Evolutionary conservation across 2,329 filamentous ascomycete genomes (phyloP), one percentile per base, ranked within the genome.

Genomic region (Phyllosticta citriasiana): DNA sequence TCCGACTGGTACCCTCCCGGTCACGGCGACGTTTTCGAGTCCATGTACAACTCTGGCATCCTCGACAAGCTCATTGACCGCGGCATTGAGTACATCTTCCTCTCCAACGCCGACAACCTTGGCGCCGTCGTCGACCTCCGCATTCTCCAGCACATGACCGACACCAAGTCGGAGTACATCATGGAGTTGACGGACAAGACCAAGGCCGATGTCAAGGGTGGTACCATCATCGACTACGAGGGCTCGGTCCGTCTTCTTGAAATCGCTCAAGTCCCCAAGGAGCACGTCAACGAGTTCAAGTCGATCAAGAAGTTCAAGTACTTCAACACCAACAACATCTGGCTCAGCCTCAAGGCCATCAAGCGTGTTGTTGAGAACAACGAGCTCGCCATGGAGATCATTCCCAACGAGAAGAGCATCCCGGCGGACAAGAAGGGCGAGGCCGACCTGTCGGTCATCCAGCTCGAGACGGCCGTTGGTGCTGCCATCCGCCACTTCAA

Each of bases 291-390:
- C 80, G 94, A 99, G 82, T 99, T 99, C 90, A 99, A 99, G 87
- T 97, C 92, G 56, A 99, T 99, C 84, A 99, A 99, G 88, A 99
- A 99, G 85, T 99, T 99, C 88, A 97, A 96, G 85, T 99, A 99
- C 87, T 99, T 99, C 88, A 99, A 99, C 86, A 99, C 94, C 79
- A 99, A 99, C 89, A 99, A 99, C 85, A 97, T 99, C 80, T 99
- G 94, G 94, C 89, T 99, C 84, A 96, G 96, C 81, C 84, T 97
- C 70, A 87, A 90, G 75, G 94, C 94, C 68, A 89, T 99, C 80
- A 97, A 97, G 88, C 92, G 94, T 64, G 91, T 99, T 60, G 94
- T 99, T 7, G 94, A 97, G 85, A 91, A 95, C 78, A 91, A 96
- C 76, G 93, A 97, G 82, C 87, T 99, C 60, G 89, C 92, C 79